A percentile compares a stretch with the other conserved stretches of the same genome.
phyloP scores from a whole-genome alignment of 164 flowering plant genomes.

The Magnolia sinica region DNA sequence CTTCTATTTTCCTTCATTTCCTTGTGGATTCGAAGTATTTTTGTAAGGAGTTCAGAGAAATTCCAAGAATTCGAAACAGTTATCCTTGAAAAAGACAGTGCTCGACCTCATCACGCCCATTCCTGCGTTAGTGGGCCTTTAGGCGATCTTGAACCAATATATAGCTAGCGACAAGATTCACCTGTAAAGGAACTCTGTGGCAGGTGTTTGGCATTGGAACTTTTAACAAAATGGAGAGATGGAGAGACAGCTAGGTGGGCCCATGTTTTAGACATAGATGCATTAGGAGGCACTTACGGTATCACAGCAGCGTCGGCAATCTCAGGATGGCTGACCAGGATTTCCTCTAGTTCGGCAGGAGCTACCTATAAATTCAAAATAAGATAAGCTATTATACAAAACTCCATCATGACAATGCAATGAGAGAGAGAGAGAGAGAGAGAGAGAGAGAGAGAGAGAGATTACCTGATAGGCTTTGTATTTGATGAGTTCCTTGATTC shows the following conservation, averaged over 20 bases:
- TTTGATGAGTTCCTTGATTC: slow-evolving; percentile 35
- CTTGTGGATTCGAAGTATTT: too few relatives aligned
- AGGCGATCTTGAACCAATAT: too few relatives aligned
- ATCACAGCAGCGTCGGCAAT: slow-evolving; percentile 27
- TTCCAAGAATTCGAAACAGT: too few relatives aligned
- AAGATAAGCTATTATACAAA: not conserved
- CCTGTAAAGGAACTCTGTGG: too few relatives aligned
- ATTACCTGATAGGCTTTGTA: slow-evolving; percentile 35
- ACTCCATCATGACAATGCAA: too few relatives aligned
- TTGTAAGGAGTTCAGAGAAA: too few relatives aligned
- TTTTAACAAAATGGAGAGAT: not conserved
- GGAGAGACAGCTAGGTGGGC: not conserved
- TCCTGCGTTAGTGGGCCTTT: too few relatives aligned
- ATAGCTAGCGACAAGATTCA: too few relatives aligned
- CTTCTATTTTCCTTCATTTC: too few relatives aligned
- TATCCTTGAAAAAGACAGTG: too few relatives aligned
- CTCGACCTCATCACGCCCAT: too few relatives aligned
- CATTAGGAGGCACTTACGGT: slow-evolving; percentile 18
- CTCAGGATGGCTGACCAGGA: slow-evolving; percentile 20
- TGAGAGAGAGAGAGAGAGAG: slow-evolving; percentile 2
- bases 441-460: slow-evolving; percentile 1
- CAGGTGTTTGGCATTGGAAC: not conserved
- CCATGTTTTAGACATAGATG: too few relatives aligned
- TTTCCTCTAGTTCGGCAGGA: slow-evolving; percentile 33
- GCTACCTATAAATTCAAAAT: slow-evolving; percentile 23